These are phyloP conservation scores for Fusarium sp. DNA, from an alignment of 2,329 filamentous ascomycete genomes.

Conservation along the genomic window DNA sequence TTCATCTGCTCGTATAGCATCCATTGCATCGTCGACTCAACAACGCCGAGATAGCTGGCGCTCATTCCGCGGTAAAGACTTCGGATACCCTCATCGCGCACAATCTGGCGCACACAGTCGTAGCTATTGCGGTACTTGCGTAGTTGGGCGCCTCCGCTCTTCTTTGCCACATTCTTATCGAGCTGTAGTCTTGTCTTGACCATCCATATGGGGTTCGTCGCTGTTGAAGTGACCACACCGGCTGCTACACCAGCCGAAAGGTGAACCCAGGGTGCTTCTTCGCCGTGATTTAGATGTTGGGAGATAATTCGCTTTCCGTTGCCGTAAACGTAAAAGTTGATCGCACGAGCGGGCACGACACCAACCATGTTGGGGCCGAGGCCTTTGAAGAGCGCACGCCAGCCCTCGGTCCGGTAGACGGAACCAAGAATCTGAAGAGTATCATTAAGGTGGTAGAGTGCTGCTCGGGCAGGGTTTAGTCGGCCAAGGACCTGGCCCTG, in stretches of 20 bases:
- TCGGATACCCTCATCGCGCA: conserved; percentile 83
- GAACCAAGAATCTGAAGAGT: conserved; percentile 88
- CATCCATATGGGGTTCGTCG: conserved; percentile 96
- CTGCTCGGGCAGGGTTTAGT: conserved; percentile 76
- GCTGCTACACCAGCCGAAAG: conserved; percentile 82
- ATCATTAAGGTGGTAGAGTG: conserved; percentile 83
- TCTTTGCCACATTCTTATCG: conserved; percentile 84
- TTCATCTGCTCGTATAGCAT: conserved; percentile 96
- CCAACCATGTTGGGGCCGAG: conserved; percentile 91
- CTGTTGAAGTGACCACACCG: conserved; percentile 89
- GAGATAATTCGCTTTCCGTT: conserved; percentile 90
- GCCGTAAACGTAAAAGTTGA: conserved; percentile 95
- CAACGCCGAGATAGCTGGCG: conserved; percentile 91
- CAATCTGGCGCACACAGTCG: conserved; percentile 88
- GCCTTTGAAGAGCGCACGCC: conserved; percentile 92
- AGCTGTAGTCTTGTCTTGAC: conserved; percentile 95
- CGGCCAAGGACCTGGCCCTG: conserved; percentile 62
- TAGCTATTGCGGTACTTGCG: conserved; percentile 88
- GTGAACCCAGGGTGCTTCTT: conserved; percentile 83
- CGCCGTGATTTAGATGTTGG: conserved; percentile 79
- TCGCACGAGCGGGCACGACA: conserved; percentile 89
- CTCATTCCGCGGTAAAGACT: conserved; percentile 93
- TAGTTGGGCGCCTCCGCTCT: conserved; percentile 66
- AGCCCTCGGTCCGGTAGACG: conserved; percentile 86
- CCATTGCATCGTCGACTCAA: conserved; percentile 94